Evolutionary conservation across 2,329 filamentous ascomycete species (phyloP).

Genomic region (Aureobasidium zeae): DNA sequence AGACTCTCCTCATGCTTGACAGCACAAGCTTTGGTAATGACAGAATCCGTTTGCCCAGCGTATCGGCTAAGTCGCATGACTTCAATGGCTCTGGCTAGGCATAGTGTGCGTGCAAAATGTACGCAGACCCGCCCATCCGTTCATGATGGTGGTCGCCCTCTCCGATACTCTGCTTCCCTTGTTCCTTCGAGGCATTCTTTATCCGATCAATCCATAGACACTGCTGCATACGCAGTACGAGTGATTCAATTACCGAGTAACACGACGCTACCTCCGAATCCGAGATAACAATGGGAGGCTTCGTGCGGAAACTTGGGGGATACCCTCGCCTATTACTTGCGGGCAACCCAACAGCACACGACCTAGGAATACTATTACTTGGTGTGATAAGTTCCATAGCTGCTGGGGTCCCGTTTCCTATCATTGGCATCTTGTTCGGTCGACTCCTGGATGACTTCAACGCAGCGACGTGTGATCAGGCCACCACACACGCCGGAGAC

Average conservation of each 20-base stretch:
- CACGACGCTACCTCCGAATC: background rate
- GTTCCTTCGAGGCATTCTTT: constrained; percentile 6
- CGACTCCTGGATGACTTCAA: constrained; percentile 55
- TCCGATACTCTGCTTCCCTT: constrained; percentile 1
- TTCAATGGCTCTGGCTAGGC: background rate
- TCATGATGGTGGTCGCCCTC: background rate
- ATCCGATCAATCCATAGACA: constrained; percentile 3
- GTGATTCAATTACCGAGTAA: background rate
- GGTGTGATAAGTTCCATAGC: constrained; percentile 36
- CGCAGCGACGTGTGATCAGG: constrained; percentile 43
- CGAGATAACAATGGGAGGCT: constrained; percentile 22
- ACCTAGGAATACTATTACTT: constrained; percentile 17
- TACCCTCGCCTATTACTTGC: constrained; percentile 32
- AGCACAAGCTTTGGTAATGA: constrained; percentile 6
- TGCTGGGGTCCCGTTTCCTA: constrained; percentile 53
- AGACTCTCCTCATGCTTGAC: background rate
- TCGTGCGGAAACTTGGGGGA: constrained; percentile 26
- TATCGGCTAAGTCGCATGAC: constrained; percentile 13
- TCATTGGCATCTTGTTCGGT: constrained; percentile 56
- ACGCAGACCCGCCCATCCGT: background rate
- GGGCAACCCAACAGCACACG: constrained; percentile 28
- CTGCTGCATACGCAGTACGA: background rate
- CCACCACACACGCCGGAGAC: constrained; percentile 23
- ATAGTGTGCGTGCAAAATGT: constrained; percentile 5
- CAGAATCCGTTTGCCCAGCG: constrained; percentile 1